Evolutionary conservation across 768 basidiomycete species (phyloP).

Genomic region (Hypholoma fasciculare): DNA sequence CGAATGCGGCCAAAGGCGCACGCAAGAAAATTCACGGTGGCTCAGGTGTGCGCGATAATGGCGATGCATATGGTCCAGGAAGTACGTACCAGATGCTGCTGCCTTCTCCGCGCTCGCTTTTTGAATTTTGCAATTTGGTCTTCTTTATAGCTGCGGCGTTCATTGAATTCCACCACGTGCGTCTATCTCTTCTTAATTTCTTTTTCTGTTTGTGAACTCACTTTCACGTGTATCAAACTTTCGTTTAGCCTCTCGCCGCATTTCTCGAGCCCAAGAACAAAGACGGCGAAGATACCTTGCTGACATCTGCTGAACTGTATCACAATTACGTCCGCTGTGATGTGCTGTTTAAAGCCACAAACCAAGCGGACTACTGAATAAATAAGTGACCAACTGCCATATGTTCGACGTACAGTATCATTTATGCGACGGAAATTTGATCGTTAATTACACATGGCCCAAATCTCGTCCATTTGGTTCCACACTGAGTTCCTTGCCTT

Average conservation of each 20-base stretch:
- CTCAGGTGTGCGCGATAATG: conserved; percentile 51
- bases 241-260: conserved; percentile 54
- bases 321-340: conserved; percentile 68
- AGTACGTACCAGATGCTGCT: conserved; percentile 37
- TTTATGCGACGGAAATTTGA: too few relatives aligned
- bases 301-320: conserved; percentile 72
- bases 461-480: too few relatives aligned
- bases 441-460: too few relatives aligned
- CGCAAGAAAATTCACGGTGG: conserved; percentile 79
- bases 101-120: background rate
- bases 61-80: conserved; percentile 59
- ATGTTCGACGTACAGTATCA: too few relatives aligned
- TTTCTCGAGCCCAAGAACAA: conserved; percentile 61
- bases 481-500: too few relatives aligned
- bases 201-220: background rate
- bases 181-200: conserved; percentile 6
- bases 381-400: background rate
- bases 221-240: background rate
- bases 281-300: conserved; percentile 60
- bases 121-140: conserved; percentile 5
- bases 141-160: conserved; percentile 53
- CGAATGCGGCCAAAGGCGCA: conserved; percentile 47
- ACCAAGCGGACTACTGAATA: background rate
- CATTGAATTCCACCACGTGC: conserved; percentile 68
- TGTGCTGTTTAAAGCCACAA: conserved; percentile 28